These are phyloP conservation scores for Claviceps humidiphila DNA, from an alignment of 2,329 filamentous ascomycete genomes.

Conservation along the genomic window DNA sequence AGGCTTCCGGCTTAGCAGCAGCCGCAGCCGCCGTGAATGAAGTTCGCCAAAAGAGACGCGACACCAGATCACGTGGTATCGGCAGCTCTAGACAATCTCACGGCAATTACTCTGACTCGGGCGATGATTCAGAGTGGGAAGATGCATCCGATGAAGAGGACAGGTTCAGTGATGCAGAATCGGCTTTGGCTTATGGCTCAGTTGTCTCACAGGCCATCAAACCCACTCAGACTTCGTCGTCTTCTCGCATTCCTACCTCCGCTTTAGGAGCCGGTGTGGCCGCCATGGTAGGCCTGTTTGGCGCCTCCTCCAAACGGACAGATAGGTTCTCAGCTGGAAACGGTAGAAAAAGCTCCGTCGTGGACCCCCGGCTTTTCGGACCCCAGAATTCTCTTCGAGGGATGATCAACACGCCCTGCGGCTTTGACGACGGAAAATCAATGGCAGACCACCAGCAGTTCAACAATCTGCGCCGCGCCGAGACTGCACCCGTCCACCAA, in stretches of 20 bases:
- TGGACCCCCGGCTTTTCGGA: conserved; percentile 46
- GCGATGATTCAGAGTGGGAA: conserved; percentile 44
- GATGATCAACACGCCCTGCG: conserved; percentile 36
- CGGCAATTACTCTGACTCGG: conserved; percentile 16
- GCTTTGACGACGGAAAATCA: conserved; percentile 29
- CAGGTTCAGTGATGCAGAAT: conserved; percentile 23
- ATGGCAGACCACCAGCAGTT: conserved; percentile 15
- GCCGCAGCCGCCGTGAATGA: conserved; percentile 28
- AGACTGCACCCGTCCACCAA: conserved; percentile 10
- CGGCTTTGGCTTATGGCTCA: conserved; percentile 25
- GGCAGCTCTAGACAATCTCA: conserved; percentile 26
- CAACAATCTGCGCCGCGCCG: conserved; percentile 11
- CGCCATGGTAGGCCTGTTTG: conserved; percentile 2
- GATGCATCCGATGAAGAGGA: conserved; percentile 37
- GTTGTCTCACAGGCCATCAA: conserved; percentile 13
- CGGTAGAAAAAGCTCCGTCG: conserved; percentile 33
- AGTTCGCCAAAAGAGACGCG: conserved; percentile 26
- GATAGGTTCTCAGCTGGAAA: conserved; percentile 9
- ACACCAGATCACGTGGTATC: conserved; percentile 22
- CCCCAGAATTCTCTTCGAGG: conserved; percentile 48
- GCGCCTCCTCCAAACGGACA: not conserved
- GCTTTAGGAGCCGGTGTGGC: conserved; percentile 17
- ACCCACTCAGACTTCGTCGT: conserved; percentile 4
- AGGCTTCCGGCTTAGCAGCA: conserved; percentile 17
- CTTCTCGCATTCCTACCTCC: conserved; percentile 9